A percentile compares a stretch with the other conserved stretches of the same genome.
Evolutionary conservation across 345 rosid species (phyloP).

Genomic region (Firmiana major): DNA sequence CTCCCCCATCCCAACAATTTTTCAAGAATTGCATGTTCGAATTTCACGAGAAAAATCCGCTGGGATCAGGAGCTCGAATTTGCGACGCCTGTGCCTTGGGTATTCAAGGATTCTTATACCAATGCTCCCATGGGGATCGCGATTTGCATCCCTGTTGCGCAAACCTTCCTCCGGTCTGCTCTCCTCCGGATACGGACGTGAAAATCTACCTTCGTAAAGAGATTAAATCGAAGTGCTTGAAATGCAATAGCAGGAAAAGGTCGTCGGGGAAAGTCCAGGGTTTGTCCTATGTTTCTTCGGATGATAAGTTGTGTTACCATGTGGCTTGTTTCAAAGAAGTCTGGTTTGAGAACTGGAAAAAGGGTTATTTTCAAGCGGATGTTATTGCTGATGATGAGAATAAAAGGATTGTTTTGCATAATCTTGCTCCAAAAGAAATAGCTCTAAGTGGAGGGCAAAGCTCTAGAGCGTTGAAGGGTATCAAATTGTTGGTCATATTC

Average conservation of each 20-base stretch:
- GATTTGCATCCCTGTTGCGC: constrained; percentile 14
- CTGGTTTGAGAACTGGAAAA: not conserved
- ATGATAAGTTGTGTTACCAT: not conserved
- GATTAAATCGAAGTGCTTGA: not conserved
- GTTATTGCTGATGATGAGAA: not conserved
- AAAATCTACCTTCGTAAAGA: not conserved
- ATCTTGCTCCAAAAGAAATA: not conserved
- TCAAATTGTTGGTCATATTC: not conserved
- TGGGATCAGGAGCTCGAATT: not conserved
- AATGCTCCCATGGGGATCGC: not conserved
- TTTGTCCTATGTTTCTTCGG: constrained; percentile 12
- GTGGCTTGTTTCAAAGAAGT: constrained; percentile 6
- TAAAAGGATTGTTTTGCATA: not conserved
- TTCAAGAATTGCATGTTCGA: not conserved
- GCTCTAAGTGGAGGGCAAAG: not conserved
- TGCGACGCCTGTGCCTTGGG: not conserved
- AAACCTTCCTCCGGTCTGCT: not conserved
- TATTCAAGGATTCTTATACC: not conserved
- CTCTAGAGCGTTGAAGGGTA: not conserved
- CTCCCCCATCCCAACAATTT: not conserved
- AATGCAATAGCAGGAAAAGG: not conserved
- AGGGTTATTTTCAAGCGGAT: not conserved
- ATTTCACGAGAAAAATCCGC: not conserved
- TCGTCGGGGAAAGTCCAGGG: not conserved
- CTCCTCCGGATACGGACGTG: not conserved